These are phyloP conservation scores for Cytospora mali DNA, from an alignment of 2,329 filamentous ascomycete species.

Conservation along the genomic window DNA sequence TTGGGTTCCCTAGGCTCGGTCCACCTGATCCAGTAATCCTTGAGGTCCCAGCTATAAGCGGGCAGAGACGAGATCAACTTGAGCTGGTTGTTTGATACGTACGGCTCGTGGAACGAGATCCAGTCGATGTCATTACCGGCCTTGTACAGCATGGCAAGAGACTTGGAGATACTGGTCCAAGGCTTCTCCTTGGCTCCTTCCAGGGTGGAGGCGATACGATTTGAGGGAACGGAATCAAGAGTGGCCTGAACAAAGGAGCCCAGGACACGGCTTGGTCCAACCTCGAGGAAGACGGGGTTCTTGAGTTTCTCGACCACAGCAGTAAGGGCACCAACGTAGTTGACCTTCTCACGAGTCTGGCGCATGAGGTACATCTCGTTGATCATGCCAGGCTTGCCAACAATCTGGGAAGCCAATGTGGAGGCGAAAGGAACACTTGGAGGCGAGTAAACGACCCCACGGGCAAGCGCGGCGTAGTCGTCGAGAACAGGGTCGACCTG, in stretches of 20 bases:
- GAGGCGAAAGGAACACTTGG: slow-evolving; percentile 64
- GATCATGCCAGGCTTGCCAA: slow-evolving; percentile 58
- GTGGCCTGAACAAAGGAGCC: slow-evolving; percentile 60
- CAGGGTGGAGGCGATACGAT: slow-evolving; percentile 57
- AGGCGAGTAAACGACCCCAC: slow-evolving; percentile 37
- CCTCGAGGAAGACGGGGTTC: slow-evolving; percentile 66
- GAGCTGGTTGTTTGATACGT: slow-evolving; percentile 14
- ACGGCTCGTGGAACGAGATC: slow-evolving; percentile 18
- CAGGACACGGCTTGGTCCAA: slow-evolving; percentile 65
- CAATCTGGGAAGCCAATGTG: slow-evolving; percentile 60
- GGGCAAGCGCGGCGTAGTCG: slow-evolving; percentile 50
- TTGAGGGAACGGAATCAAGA: slow-evolving; percentile 53
- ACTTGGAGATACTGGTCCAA: slow-evolving; percentile 18
- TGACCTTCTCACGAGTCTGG: slow-evolving; percentile 64
- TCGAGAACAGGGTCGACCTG: slow-evolving; percentile 53
- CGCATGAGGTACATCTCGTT: slow-evolving; percentile 59
- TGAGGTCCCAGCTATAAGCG: slow-evolving; percentile 23
- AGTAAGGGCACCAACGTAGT: slow-evolving; percentile 60
- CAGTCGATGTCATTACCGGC: slow-evolving; percentile 23
- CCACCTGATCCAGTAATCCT: slow-evolving; percentile 27
- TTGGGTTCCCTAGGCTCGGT: slow-evolving; percentile 18
- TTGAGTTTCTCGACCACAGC: slow-evolving; percentile 53
- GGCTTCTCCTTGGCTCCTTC: slow-evolving; percentile 54
- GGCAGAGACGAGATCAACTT: slow-evolving; percentile 19
- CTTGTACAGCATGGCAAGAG: slow-evolving; percentile 18